Conservation (phyloP, 441 rosid genomes). For the Populus trichocarpa region DNA sequence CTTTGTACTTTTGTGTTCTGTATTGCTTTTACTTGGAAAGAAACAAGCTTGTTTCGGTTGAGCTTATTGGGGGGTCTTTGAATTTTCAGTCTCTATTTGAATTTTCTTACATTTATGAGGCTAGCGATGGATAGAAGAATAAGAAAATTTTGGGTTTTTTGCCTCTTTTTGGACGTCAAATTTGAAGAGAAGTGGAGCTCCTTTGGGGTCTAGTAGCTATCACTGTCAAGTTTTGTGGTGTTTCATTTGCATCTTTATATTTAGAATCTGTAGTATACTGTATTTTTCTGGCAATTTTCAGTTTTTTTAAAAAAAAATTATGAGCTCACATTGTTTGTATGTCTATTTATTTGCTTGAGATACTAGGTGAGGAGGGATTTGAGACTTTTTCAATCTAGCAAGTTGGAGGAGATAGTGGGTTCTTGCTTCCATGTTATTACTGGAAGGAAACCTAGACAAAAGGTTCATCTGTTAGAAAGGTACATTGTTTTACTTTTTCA, state of each 20-base stretch:
- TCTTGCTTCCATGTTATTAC: slow-evolving; percentile 64
- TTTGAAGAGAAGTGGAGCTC: not conserved
- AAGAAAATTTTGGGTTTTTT: not conserved
- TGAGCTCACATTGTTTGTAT: not conserved
- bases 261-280: not conserved
- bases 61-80: not conserved
- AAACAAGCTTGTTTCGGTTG: not conserved
- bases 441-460: slow-evolving; percentile 60
- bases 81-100: not conserved
- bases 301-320: too few species aligned
- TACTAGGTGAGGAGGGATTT: slow-evolving; percentile 79
- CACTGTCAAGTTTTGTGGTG: not conserved
- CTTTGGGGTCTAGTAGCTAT: not conserved
- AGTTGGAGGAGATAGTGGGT: slow-evolving; percentile 54
- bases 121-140: not conserved
- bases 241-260: not conserved
- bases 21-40: not conserved
- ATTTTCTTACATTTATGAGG: not conserved
- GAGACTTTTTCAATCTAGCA: slow-evolving; percentile 65
- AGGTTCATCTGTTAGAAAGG: slow-evolving; percentile 78
- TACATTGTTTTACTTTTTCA: slow-evolving; percentile 12
- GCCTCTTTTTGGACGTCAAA: not conserved
- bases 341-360: not conserved
- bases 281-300: not conserved
- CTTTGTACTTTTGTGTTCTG: not conserved